Base-by-base conservation (phyloP, 306 rosid species). In the Malus sylvestris region DNA sequence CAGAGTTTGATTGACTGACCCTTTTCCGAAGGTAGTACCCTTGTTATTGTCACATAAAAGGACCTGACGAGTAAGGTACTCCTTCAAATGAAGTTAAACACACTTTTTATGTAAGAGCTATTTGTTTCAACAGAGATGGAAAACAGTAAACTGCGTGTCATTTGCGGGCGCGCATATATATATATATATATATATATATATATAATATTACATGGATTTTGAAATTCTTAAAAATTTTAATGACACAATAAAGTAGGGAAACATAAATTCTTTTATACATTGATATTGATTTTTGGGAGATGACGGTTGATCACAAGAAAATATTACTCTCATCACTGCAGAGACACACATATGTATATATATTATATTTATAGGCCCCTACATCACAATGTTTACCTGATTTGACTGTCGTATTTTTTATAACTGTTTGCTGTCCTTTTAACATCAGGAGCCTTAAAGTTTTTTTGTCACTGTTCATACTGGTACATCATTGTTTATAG, bases 281-380 rank as follows among this genome's bases (percentile, higher is more conserved):
- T 82, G 89, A 87, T 88, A 82, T 81, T 76, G 84, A 87, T 79
- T 78, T 61, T 78, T 61, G 58, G 84, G 84, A 86, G 85, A 80
- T 83, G 93, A 84, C 91, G 76, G 74, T 64, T 68, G 70, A 78
- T 83, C 62, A 32, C 85, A 75, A 78, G 76, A 65, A 65, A 62
- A 74, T 9, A 14, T 30, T 59, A 46, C 55, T 22, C 55, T 61
- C 65, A 55, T 55, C 4, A 76, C 53, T 79, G 72, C 86, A 79
- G 63, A 72, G 70, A 69, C 74, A 76, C 67, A 69, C 32, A 81
- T 75, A 75, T 79, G 68, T 3, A 11, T 59, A 64, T 35, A 55
- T 57, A 22, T 18, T 49, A 68, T 80, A 78, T 72, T 72, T 68
- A 79, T 68, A 75, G 80, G 55, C 68, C 33, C 81, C 72, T 67